Conservation (phyloP, 441 rosid species). For the Populus hybrid region DNA sequence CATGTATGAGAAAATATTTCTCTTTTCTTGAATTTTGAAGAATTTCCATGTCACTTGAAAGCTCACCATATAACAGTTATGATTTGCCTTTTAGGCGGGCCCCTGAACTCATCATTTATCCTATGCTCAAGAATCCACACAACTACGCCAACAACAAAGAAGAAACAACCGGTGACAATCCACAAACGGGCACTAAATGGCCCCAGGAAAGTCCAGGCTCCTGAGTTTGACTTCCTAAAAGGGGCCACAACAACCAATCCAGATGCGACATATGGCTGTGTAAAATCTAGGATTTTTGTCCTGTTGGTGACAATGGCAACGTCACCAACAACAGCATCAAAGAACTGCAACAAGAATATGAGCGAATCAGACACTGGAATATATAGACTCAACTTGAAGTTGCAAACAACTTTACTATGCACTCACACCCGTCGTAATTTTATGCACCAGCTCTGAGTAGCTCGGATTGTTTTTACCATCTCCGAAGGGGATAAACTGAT, state of each 20-base stretch:
- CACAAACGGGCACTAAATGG: conserved; percentile 76
- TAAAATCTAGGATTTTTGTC: conserved; percentile 77
- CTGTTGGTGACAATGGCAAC: conserved; percentile 78
- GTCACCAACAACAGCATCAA: conserved; percentile 91
- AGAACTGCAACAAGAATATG: conserved; percentile 38
- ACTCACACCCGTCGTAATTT: conserved; percentile 74
- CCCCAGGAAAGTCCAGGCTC: conserved; percentile 85
- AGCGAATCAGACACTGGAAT: conserved; percentile 22
- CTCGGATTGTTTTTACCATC: conserved; percentile 66
- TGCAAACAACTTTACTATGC: conserved; percentile 2
- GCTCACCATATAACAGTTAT: conserved; percentile 74
- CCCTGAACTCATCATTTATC: conserved; percentile 86
- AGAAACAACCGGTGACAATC: conserved; percentile 60
- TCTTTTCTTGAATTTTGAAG: not conserved
- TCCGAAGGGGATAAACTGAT: conserved; percentile 68
- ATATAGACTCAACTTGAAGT: not conserved
- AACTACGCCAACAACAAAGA: conserved; percentile 63
- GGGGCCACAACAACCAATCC: conserved; percentile 87
- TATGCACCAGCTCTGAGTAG: conserved; percentile 62
- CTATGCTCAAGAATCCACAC: conserved; percentile 96
- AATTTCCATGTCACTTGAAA: not conserved
- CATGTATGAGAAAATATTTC: not conserved
- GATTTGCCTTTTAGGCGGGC: conserved; percentile 76
- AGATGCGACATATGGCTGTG: conserved; percentile 82
- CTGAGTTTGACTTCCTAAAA: conserved; percentile 56